phyloP scores from a whole-genome alignment of 2,329 filamentous ascomycete genomes.

The Microdochium paspali region DNA sequence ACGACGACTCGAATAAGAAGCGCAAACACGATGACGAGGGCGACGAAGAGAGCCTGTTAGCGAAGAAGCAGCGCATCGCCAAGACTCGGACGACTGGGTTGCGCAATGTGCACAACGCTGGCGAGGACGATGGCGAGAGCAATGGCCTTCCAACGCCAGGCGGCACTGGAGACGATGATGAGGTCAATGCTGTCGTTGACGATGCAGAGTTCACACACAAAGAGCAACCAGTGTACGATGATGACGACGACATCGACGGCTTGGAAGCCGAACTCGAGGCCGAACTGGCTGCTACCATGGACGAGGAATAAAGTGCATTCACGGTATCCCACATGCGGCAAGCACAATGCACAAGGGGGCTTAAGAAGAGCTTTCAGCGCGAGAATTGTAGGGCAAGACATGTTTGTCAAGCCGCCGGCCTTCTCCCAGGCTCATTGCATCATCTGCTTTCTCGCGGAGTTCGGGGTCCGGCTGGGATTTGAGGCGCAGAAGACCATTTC shows the following conservation, averaged over 20 bases:
- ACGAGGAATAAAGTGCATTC: constrained; percentile 17
- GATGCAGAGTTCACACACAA: constrained; percentile 9
- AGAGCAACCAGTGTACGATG: constrained; percentile 12
- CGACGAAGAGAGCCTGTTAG: constrained; percentile 18
- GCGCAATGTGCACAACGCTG: constrained; percentile 26
- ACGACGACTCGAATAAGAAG: constrained; percentile 17
- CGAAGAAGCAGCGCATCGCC: constrained; percentile 32
- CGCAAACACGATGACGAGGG: constrained; percentile 9
- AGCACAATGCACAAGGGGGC: neutral
- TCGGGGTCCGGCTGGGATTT: neutral
- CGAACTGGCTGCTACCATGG: constrained; percentile 27
- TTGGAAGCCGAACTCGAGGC: constrained; percentile 38
- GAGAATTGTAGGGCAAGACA: neutral
- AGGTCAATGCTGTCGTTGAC: constrained; percentile 16
- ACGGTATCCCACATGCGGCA: neutral
- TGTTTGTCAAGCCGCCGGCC: no score
- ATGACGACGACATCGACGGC: constrained; percentile 28
- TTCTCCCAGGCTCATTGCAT: neutral
- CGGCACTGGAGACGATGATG: constrained; percentile 30
- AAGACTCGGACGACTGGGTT: constrained; percentile 28
- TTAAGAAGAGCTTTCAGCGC: no score
- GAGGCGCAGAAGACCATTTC: neutral
- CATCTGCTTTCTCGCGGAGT: neutral
- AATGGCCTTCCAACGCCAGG: constrained; percentile 25
- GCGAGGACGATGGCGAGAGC: constrained; percentile 15